phyloP scores from a whole-genome alignment of 495 filamentous ascomycete species.

The Bombardia bombarda region DNA sequence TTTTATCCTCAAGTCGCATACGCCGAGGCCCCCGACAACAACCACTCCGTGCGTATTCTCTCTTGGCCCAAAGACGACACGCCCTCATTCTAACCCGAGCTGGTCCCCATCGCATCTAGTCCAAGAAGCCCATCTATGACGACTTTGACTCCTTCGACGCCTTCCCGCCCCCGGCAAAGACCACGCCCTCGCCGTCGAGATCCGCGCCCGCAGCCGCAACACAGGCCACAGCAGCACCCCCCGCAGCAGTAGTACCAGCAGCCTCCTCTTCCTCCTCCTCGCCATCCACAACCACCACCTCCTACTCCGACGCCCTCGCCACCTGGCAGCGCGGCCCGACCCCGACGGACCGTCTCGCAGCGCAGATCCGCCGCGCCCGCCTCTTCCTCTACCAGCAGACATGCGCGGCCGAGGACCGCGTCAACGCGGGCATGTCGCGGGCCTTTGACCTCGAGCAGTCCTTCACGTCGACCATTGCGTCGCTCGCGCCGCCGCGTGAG shows the following conservation, averaged over 20 bases:
- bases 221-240: conserved; percentile 15
- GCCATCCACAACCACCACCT: conserved; percentile 24
- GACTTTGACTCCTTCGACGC: conserved; percentile 53
- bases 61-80: not conserved
- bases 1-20: conserved; percentile 36
- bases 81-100: conserved; percentile 2
- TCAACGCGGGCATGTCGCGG: conserved; percentile 67
- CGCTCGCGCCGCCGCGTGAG: conserved; percentile 74
- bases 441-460: conserved; percentile 73
- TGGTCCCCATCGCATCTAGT: conserved; percentile 14
- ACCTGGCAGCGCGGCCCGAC: conserved; percentile 52
- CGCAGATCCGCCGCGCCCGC: conserved; percentile 72
- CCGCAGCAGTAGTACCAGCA: conserved; percentile 8
- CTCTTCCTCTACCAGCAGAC: conserved; percentile 72
- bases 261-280: conserved; percentile 12
- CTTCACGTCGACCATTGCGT: conserved; percentile 79
- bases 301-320: conserved; percentile 16
- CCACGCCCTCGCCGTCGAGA: no score
- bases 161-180: conserved; percentile 27
- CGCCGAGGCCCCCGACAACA: conserved; percentile 36
- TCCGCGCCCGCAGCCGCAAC: conserved; percentile 19
- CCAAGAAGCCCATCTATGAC: conserved; percentile 86
- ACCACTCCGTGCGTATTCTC: conserved; percentile 21
- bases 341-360: conserved; percentile 83
- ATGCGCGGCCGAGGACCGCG: conserved; percentile 59